Evolutionary conservation across 2,329 filamentous ascomycete genomes (phyloP), one percentile per base, ranked within the genome.

Genomic region (Ophiostoma pallidulum): DNA sequence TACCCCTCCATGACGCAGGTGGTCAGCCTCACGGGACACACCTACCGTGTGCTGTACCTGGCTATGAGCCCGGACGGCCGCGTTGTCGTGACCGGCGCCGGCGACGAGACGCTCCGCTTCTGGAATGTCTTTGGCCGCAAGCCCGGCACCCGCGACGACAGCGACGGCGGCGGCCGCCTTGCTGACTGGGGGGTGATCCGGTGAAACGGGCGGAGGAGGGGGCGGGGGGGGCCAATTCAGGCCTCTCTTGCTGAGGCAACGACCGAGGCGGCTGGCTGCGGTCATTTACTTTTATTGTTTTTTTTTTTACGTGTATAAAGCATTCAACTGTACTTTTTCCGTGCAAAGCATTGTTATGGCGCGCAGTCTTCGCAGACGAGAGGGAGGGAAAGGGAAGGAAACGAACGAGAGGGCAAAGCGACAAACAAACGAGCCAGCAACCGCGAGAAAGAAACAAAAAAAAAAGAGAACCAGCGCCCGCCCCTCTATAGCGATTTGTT

Each of bases 1-100:
- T 98, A 98, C 61, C 92, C 92, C 1, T 90, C 84, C 56, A 97
- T 98, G 92, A 88, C 88, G 41, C 92, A 97, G 63, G 89, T 98
- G 8, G 91, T 88, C 35, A 94, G 87, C 56, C 72, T 98, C 39
- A 98, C 92, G 0, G 92, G 92, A 0, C 92, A 98, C 64, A 98
- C 92, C 7, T 1, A 94, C 66, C 84, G 92, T 60, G 92, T 98
- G 12, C 73, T 98, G 3, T 98, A 97, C 63, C 74, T 98, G 45
- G 90, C 90, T 28, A 97, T 97, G 89, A 96, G 90, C 60, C 92
- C 92, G 1, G 91, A 97, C 60, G 92, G 92, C 16, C 80, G 90
- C 57, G 86, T 88, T 3, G 86, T 98, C 18, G 92, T 97, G 12
- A 98, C 92, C 0, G 92, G 92, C 20, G 92, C 92, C 4, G 92